These are phyloP conservation scores for Pseudogymnoascus pannorum DNA, from an alignment of 2,329 filamentous ascomycete genomes.

Conservation along the genomic window DNA sequence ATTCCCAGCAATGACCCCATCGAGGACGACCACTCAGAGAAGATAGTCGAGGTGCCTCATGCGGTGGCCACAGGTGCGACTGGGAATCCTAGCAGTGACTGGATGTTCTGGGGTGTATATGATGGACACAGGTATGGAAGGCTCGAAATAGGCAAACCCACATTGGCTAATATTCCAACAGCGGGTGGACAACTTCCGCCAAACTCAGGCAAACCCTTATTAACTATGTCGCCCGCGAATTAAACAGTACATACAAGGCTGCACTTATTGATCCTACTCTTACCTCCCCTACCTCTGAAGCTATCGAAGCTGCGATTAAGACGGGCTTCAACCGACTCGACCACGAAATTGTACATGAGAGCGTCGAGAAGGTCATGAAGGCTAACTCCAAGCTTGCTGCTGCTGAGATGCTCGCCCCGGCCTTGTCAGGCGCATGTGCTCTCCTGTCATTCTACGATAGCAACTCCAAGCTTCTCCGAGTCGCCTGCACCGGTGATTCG, in stretches of 20 bases:
- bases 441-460: slow-evolving; percentile 95
- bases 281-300: slow-evolving; percentile 64
- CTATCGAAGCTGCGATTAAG: slow-evolving; percentile 88
- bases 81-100: slow-evolving; percentile 62
- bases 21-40: slow-evolving; percentile 96
- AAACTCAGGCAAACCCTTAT: slow-evolving; percentile 91
- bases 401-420: slow-evolving; percentile 84
- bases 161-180: slow-evolving; percentile 33
- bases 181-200: slow-evolving; percentile 96
- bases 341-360: slow-evolving; percentile 89
- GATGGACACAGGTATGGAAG: slow-evolving; percentile 80
- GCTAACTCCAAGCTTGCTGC: slow-evolving; percentile 84
- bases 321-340: slow-evolving; percentile 82
- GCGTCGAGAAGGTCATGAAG: slow-evolving; percentile 84
- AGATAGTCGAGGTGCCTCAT: slow-evolving; percentile 84
- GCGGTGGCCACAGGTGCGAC: slow-evolving; percentile 37
- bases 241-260: slow-evolving; percentile 85
- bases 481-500: slow-evolving; percentile 95
- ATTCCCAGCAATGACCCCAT: slow-evolving; percentile 95
- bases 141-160: not conserved
- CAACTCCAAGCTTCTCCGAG: slow-evolving; percentile 75
- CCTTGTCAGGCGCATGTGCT: slow-evolving; percentile 93
- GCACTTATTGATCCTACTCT: slow-evolving; percentile 48
- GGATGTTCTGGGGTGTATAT: slow-evolving; percentile 99
- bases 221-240: slow-evolving; percentile 82